Conservation (phyloP, 495 filamentous ascomycete species). For the Podospora bellae-mahoneyi region DNA sequence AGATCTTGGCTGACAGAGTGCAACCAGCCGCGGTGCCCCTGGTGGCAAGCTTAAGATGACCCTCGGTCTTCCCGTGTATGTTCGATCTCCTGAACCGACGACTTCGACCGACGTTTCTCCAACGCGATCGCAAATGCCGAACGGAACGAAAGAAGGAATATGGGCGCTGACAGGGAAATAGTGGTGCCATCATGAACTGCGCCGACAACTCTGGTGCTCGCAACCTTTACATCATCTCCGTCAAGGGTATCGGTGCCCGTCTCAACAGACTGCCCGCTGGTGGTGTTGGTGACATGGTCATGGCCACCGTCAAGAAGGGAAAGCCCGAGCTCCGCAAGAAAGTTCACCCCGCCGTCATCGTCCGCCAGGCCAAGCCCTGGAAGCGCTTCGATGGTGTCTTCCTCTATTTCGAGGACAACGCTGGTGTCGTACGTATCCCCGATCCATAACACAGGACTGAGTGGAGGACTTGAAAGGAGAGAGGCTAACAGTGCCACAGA, state of each 20-base stretch:
- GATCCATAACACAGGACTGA: neutral
- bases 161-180: conserved; percentile 36
- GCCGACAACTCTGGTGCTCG: conserved; percentile 97
- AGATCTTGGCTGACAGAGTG: conserved; percentile 22
- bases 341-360: conserved; percentile 98
- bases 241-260: conserved; percentile 97
- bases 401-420: conserved; percentile 99
- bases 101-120: conserved; percentile 18
- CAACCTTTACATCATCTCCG: conserved; percentile 99
- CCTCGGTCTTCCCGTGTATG: conserved; percentile 98
- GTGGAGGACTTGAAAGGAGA: conserved; percentile 5
- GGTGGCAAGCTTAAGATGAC: conserved; percentile 99
- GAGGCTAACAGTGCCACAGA: conserved; percentile 49
- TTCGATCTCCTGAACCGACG: conserved; percentile 32
- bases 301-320: conserved; percentile 99
- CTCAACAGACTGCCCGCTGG: conserved; percentile 97
- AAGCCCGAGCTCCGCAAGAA: conserved; percentile 99
- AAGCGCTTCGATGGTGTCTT: conserved; percentile 94
- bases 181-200: conserved; percentile 95
- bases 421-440: conserved; percentile 78
- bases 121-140: neutral
- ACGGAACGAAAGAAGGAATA: neutral
- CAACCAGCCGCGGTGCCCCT: conserved; percentile 74
- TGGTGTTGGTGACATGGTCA: conserved; percentile 99
- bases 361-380: conserved; percentile 99